Evolutionary conservation across 768 basidiomycete species (phyloP).

Genomic region (Crassisporium funariophilum): DNA sequence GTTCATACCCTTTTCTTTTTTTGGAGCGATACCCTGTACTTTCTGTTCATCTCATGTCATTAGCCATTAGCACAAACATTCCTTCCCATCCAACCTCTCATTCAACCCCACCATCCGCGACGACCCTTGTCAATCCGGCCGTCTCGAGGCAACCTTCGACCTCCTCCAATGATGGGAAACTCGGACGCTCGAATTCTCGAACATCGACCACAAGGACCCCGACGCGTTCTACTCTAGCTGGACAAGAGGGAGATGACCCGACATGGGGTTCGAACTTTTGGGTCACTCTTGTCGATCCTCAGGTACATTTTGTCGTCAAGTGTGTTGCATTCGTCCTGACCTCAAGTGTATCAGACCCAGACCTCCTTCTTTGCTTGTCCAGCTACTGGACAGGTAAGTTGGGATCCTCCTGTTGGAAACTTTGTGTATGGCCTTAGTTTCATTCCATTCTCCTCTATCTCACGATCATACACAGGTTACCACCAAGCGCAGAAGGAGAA

Average conservation of each 20-base stretch:
- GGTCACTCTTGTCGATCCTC: slow-evolving; percentile 91
- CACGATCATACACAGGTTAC: slow-evolving; percentile 53
- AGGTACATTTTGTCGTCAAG: slow-evolving; percentile 50
- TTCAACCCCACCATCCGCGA: slow-evolving; percentile 17
- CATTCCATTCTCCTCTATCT: slow-evolving; percentile 19
- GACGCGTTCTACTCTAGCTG: slow-evolving; percentile 21
- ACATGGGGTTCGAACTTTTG: slow-evolving; percentile 92
- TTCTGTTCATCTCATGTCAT: slow-evolving; percentile 19
- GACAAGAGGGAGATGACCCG: slow-evolving; percentile 45
- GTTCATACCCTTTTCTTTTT: slow-evolving; percentile 5
- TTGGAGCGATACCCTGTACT: slow-evolving; percentile 18
- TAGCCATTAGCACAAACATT: slow-evolving; percentile 21
- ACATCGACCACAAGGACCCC: slow-evolving; percentile 29
- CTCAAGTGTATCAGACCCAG: slow-evolving; percentile 41
- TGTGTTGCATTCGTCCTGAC: slow-evolving; percentile 1
- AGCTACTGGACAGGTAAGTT: slow-evolving; percentile 87
- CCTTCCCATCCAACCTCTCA: slow-evolving; percentile 18
- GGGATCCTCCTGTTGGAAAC: slow-evolving; percentile 89
- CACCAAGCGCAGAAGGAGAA: slow-evolving; percentile 82
- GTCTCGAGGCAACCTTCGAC: slow-evolving; percentile 22
- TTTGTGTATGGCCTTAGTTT: slow-evolving; percentile 65
- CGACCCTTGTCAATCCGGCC: slow-evolving; percentile 9
- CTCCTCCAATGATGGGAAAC: slow-evolving; percentile 21
- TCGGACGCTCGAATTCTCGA: slow-evolving; percentile 21
- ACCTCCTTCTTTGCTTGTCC: slow-evolving; percentile 91